Evolutionary conservation across 2,329 filamentous ascomycete genomes (phyloP).

Genomic region (Aureobasidium sp.): DNA sequence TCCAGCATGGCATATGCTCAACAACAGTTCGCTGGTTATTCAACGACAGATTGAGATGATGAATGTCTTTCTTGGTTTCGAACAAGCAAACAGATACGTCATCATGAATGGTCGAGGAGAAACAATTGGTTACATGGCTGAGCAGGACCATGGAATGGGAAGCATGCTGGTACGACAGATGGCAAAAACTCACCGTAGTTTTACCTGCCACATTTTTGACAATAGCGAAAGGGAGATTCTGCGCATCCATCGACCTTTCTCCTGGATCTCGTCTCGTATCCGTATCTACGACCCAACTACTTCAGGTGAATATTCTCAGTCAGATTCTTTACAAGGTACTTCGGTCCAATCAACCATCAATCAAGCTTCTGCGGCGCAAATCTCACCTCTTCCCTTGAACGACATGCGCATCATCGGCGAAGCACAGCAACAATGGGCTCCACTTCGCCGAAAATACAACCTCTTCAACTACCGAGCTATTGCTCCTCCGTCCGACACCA

Average conservation of each 20-base stretch:
- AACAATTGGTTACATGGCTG: slow-evolving; percentile 58
- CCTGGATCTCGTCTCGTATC: slow-evolving; percentile 56
- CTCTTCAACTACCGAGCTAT: slow-evolving; percentile 51
- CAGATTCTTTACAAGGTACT: slow-evolving; percentile 24
- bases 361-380: slow-evolving; percentile 35
- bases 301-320: background rate
- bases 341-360: slow-evolving; percentile 37
- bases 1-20: slow-evolving; percentile 51
- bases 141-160: slow-evolving; percentile 54
- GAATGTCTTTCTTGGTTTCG: slow-evolving; percentile 59
- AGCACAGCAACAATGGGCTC: slow-evolving; percentile 58
- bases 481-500: slow-evolving; percentile 29
- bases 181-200: slow-evolving; percentile 56
- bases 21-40: slow-evolving; percentile 56
- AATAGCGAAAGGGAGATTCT: slow-evolving; percentile 53
- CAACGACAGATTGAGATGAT: slow-evolving; percentile 59
- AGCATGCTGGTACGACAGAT: slow-evolving; percentile 52
- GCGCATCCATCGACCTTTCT: slow-evolving; percentile 56
- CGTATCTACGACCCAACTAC: slow-evolving; percentile 46
- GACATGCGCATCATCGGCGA: slow-evolving; percentile 59
- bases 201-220: slow-evolving; percentile 61
- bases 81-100: slow-evolving; percentile 60
- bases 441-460: slow-evolving; percentile 56
- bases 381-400: slow-evolving; percentile 45
- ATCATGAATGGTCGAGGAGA: slow-evolving; percentile 59